Evolutionary conservation across 192 early-diverging fungal species (phyloP), one percentile per base, ranked within the genome.

Genomic region (Backusella australiensis): DNA sequence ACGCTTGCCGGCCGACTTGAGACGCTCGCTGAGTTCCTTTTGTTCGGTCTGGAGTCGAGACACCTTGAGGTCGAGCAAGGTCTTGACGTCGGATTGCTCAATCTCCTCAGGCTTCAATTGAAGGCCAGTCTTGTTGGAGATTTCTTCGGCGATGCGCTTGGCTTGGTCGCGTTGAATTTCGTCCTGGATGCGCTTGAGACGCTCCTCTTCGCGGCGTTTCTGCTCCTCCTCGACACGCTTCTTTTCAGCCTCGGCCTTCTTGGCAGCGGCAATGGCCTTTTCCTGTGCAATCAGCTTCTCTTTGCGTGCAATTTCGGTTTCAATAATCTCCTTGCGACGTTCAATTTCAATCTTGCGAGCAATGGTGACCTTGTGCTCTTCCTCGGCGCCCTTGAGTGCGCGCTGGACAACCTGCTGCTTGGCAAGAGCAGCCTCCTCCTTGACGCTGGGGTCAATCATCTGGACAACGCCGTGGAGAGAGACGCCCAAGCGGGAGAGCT

Each of bases 1-100:
- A 75, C 91, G 89, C 83, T 96, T 96, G 69, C 85, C 85, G 73
- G 93, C 85, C 19, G 85, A 67, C 84, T 91, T 91, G 75, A 95
- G 86, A 77, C 95, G 93, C 68, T 86, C 84, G 76, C 90, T 88
- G 78, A 94, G 85, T 78, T 96, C 96, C 36, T 86, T 85, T 85
- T 93, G 91, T 81, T 97, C 96, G 82, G 96, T 94, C 84, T 99
- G 94, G 34, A 98, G 78, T 77, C 97, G 91, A 80, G 95, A 90
- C 19, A 94, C 88, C 89, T 98, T 95, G 69, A 97, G 83, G 71
- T 94, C 89, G 59, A 94, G 80, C 69, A 99, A 84, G 32, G 86
- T 86, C 72, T 93, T 87, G 29, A 91, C 92, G 83, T 97, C 94
- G 78, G 97, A 80, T 72, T 87, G 85, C 72, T 96, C 93, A 42